Evolutionary conservation across 371 early-diverging fungal species (phyloP), one percentile per base, ranked within the genome.

Genomic region (Rhizopus stolonifer): DNA sequence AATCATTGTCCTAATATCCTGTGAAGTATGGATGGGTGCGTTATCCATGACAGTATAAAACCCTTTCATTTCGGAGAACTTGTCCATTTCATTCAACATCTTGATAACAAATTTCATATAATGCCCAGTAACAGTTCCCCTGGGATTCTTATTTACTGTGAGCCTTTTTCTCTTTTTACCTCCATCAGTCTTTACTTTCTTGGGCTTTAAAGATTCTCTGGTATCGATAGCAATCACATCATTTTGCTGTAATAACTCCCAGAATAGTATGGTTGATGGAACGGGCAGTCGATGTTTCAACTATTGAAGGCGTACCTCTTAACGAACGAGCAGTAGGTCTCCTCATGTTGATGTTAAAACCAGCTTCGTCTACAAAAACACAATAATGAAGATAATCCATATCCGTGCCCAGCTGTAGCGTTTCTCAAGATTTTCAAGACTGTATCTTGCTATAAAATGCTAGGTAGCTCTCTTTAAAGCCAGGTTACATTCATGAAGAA

Each of bases 301-400:
- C 46, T 31, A 34, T 33, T 19, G n/a, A 44, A 46, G 47, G 54
- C 46, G 54, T 46, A 46, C 29, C 54, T 46, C 40, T 47, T 40
- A 46, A 40, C 40, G 54, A 46, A 18, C 40, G 46, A 31, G 49
- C 44, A 57, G 45, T 46, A 29, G 39, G 46, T 39, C 58, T 50
- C 31, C 49, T 38, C 45, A 36, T 50, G 48, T 38, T 52, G 34
- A 38, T 43, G 17, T 60, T 54, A 42, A 49, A 54, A 2, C 60
- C 60, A 45, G 49, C 52, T 46, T 49, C 52, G 54, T 53, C 60
- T 11, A 60, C 46, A 43, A 29, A 60, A n/a, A 56, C 61, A 38
- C 56, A 55, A 17, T 52, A 34, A 39, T 52, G 48, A 36, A 43
- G 42, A 61, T 52, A 61, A 22, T 61, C 52, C 38, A 59, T 52